These are phyloP conservation scores for Dothistroma pini DNA, from an alignment of 2,329 filamentous ascomycete genomes.

Conservation along the genomic window DNA sequence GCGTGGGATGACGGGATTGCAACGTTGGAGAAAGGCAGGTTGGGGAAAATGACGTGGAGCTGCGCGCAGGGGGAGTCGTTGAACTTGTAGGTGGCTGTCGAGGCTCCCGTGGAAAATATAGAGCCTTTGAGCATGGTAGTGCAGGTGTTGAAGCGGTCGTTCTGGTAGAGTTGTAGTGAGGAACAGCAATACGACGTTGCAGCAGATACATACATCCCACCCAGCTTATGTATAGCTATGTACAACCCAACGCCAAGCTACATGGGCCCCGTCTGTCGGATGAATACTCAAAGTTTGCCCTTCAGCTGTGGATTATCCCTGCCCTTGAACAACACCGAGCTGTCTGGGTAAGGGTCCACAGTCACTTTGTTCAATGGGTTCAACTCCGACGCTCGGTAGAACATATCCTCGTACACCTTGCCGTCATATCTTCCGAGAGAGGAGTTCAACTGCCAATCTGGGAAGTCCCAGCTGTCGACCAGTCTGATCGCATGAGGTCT, in stretches of 20 bases:
- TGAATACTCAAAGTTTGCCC: slow-evolving; percentile 48
- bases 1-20: background rate
- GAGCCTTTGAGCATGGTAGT: background rate
- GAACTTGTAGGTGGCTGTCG: background rate
- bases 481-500: slow-evolving; percentile 68
- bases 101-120: background rate
- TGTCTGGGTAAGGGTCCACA: slow-evolving; percentile 68
- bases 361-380: slow-evolving; percentile 71
- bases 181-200: background rate
- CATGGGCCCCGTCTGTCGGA: no score
- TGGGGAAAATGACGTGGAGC: background rate
- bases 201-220: background rate
- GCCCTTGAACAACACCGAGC: slow-evolving; percentile 58
- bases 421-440: slow-evolving; percentile 67
- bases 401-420: slow-evolving; percentile 74
- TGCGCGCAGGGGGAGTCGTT: background rate
- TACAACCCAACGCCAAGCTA: background rate
- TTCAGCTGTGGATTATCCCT: slow-evolving; percentile 45
- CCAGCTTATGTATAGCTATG: background rate
- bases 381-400: slow-evolving; percentile 65
- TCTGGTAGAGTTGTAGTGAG: background rate
- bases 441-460: slow-evolving; percentile 73
- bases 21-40: background rate
- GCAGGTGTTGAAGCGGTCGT: background rate
- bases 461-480: slow-evolving; percentile 72